phyloP scores from a whole-genome alignment of 352 stramenopile species.

The Globisporangium heterothallicum region DNA sequence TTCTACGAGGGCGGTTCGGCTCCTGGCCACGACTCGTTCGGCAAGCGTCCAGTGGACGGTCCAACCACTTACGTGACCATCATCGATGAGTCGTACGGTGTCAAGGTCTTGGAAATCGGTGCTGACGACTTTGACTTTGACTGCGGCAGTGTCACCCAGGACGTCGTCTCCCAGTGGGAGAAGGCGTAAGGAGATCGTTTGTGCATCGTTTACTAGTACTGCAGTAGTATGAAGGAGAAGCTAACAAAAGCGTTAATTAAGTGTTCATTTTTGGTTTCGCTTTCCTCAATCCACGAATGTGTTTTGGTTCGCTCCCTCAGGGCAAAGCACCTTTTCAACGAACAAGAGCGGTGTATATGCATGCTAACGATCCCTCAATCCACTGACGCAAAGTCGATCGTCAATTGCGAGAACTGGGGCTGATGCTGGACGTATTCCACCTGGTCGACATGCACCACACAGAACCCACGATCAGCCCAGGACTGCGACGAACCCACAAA shows the following conservation, averaged over 20 bases:
- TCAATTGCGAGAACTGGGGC: slow-evolving; percentile 43
- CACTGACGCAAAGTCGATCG: slow-evolving; percentile 64
- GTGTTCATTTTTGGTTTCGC: neutral
- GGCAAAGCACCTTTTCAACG: neutral
- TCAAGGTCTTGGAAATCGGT: slow-evolving; percentile 63
- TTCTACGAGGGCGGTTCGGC: slow-evolving; percentile 56
- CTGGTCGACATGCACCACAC: neutral
- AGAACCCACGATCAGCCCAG: no score
- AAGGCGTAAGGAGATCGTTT: slow-evolving; percentile 22
- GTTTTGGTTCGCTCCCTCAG: neutral
- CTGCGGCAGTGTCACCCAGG: slow-evolving; percentile 33
- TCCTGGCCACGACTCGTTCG: slow-evolving; percentile 59
- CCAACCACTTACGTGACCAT: slow-evolving; percentile 65
- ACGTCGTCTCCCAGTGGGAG: slow-evolving; percentile 57
- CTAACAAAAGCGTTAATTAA: slow-evolving; percentile 1
- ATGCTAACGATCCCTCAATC: slow-evolving; percentile 22
- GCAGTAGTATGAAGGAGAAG: neutral
- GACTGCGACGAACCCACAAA: neutral
- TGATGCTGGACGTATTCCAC: slow-evolving; percentile 58
- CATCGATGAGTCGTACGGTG: slow-evolving; percentile 56
- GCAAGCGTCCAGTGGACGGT: slow-evolving; percentile 35
- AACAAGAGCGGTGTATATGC: no score
- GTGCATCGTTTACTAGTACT: neutral
- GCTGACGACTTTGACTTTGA: slow-evolving; percentile 63
- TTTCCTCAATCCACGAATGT: neutral